A percentile compares a stretch with the other conserved stretches of the same genome.
Evolutionary conservation across 2,329 filamentous ascomycete species (phyloP).

Genomic region (Eurotiales sp.): DNA sequence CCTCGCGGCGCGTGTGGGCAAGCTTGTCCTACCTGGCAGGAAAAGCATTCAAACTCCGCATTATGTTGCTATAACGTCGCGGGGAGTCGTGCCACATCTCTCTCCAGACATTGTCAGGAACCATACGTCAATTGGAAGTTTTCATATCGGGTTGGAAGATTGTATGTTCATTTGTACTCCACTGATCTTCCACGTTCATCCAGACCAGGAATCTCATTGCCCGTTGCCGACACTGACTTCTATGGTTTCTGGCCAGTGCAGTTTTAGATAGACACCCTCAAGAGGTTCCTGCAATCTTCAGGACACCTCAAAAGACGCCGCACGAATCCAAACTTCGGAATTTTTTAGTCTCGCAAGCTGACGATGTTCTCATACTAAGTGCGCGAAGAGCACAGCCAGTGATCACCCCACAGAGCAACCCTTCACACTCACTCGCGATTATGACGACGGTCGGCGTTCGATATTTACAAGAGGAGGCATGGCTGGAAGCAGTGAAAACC

Average conservation of each 20-base stretch:
- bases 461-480: conserved; percentile 65
- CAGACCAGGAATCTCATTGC: conserved; percentile 50
- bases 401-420: conserved; percentile 64
- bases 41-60: conserved; percentile 75
- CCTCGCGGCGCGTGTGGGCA: conserved; percentile 62
- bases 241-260: conserved; percentile 41
- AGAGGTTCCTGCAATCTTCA: conserved; percentile 51
- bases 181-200: conserved; percentile 36
- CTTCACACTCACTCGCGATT: conserved; percentile 67
- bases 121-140: conserved; percentile 61
- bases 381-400: conserved; percentile 76
- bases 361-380: conserved; percentile 67
- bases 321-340: conserved; percentile 61
- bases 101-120: conserved; percentile 75
- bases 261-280: conserved; percentile 57
- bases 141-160: conserved; percentile 85
- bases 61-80: conserved; percentile 74
- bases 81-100: conserved; percentile 81
- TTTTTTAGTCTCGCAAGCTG: conserved; percentile 69
- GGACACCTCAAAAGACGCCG: conserved; percentile 37
- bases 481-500: conserved; percentile 60
- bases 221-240: conserved; percentile 79
- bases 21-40: conserved; percentile 60
- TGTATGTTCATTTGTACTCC: conserved; percentile 57
- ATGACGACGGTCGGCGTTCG: conserved; percentile 85